Conservation (phyloP, 2,329 filamentous ascomycete genomes). For the Clonostachys solani region DNA sequence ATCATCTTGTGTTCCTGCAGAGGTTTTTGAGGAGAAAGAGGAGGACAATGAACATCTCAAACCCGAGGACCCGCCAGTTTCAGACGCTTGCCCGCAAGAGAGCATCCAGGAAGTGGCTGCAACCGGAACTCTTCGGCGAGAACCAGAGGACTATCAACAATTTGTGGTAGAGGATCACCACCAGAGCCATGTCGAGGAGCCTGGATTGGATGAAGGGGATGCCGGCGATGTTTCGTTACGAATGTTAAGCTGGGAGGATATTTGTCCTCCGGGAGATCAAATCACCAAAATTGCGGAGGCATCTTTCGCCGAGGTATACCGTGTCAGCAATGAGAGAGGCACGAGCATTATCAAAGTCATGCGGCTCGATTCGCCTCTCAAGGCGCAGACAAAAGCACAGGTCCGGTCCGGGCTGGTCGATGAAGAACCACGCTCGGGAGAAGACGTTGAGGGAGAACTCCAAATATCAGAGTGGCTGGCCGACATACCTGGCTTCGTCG, state of each 20-base stretch:
- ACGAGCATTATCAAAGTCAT: constrained; percentile 65
- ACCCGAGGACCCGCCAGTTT: not conserved
- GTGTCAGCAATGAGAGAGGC: constrained; percentile 52
- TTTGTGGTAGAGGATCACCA: not conserved
- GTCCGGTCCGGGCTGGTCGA: constrained; percentile 49
- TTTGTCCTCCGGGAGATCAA: constrained; percentile 46
- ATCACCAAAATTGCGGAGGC: constrained; percentile 64
- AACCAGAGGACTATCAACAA: not conserved
- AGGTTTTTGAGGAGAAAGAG: too few relatives aligned
- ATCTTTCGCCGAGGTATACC: constrained; percentile 63
- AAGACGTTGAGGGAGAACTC: constrained; percentile 54
- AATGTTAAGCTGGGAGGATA: constrained; percentile 50
- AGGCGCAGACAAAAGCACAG: constrained; percentile 52
- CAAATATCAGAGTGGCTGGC: constrained; percentile 61
- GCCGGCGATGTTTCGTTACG: constrained; percentile 23
- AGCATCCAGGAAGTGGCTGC: not conserved
- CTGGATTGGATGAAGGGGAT: not conserved
- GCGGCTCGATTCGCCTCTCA: constrained; percentile 53
- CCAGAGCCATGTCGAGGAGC: not conserved
- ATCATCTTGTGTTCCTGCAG: not conserved
- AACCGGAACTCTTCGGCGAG: too few relatives aligned
- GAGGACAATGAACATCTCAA: too few relatives aligned
- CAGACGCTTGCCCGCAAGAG: not conserved
- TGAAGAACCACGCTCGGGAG: constrained; percentile 51
- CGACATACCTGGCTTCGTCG: constrained; percentile 60